These are phyloP conservation scores for Cenchrus americanus DNA, from an alignment of 176 grass and related monocot genomes.

Conservation along the genomic window DNA sequence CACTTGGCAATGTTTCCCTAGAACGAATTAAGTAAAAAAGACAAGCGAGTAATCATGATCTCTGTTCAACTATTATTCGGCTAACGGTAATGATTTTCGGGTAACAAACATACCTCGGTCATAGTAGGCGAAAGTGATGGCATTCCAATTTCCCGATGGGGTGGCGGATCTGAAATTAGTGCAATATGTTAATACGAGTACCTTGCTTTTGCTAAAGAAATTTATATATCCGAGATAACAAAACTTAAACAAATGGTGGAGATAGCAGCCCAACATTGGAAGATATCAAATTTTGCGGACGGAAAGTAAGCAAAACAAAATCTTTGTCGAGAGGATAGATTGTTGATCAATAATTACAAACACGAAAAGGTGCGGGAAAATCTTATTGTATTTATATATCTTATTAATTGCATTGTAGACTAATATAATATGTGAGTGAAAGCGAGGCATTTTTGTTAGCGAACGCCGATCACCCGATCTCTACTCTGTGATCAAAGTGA, in stretches of 20 bases:
- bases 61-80: not conserved
- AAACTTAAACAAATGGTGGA: no score
- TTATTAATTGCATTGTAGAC: not conserved
- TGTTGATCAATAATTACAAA: not conserved
- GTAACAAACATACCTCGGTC: conserved; percentile 76
- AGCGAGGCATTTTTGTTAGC: no score
- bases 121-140: conserved; percentile 96
- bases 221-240: no score
- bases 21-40: conserved; percentile 22
- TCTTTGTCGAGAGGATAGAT: not conserved
- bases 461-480: no score
- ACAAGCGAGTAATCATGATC: no score
- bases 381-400: not conserved
- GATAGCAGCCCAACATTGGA: not conserved
- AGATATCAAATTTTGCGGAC: not conserved
- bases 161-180: conserved; percentile 70
- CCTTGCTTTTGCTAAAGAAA: no score
- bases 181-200: conserved; percentile 29
- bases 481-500: no score
- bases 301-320: conserved; percentile 24
- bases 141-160: conserved; percentile 89
- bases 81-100: not conserved
- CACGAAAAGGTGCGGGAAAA: not conserved
- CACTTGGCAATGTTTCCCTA: conserved; percentile 97
- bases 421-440: not conserved